Percentiles rank a stretch among this genome's conserved stretches.
phyloP scores from a whole-genome alignment of 2,329 filamentous ascomycete genomes.

The Dactylellina drechsleri region DNA sequence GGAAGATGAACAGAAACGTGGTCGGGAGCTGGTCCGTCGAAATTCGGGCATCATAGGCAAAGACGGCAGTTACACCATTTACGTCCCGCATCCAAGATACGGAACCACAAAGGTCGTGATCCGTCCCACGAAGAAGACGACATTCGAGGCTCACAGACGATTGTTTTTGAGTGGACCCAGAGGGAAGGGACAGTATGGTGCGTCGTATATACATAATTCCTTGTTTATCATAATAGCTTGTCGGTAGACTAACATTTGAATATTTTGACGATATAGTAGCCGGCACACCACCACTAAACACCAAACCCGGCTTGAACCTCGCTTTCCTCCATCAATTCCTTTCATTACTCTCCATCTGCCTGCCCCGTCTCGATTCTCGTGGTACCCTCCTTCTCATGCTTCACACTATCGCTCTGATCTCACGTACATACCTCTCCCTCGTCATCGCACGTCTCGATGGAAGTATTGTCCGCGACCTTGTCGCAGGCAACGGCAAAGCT shows the following conservation, averaged over 20 bases:
- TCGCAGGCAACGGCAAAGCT: constrained; percentile 88
- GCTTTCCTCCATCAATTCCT: constrained; percentile 97
- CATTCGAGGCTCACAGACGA: constrained; percentile 93
- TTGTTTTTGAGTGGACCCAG: constrained; percentile 91
- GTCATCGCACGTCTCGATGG: constrained; percentile 93
- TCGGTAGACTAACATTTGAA: neutral
- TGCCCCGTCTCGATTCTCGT: constrained; percentile 93
- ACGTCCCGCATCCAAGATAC: constrained; percentile 40
- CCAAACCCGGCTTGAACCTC: constrained; percentile 92
- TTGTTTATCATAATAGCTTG: neutral
- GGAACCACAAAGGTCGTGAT: constrained; percentile 90
- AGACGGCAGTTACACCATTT: constrained; percentile 66
- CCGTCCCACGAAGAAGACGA: constrained; percentile 86
- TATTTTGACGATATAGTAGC: constrained; percentile 61
- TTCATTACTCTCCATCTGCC: constrained; percentile 96
- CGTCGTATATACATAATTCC: constrained; percentile 59
- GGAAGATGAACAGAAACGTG: constrained; percentile 77
- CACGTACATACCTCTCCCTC: constrained; percentile 92
- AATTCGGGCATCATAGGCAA: constrained; percentile 95
- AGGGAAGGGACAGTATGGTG: constrained; percentile 71
- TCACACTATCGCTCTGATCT: constrained; percentile 87
- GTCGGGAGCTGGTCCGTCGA: constrained; percentile 80
- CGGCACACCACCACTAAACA: constrained; percentile 83
- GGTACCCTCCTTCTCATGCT: constrained; percentile 90
- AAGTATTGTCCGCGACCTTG: constrained; percentile 93